Evolutionary conservation across 306 rosid genomes (phyloP).

Genomic region (Hippophae gyantsensis): DNA sequence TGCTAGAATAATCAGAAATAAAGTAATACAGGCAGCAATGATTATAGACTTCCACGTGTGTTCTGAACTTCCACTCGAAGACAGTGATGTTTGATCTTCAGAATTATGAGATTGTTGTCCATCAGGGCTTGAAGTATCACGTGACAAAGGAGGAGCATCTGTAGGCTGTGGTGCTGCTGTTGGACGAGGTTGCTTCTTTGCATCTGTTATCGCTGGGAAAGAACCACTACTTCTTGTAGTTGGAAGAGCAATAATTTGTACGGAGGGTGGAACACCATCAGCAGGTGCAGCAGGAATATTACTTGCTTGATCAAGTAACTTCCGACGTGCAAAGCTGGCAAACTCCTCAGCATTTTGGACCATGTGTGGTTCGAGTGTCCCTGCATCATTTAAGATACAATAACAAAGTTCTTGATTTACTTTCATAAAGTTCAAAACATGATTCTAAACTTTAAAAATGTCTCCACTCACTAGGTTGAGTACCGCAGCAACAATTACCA

Average conservation of each 20-base stretch:
- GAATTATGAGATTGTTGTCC: constrained; percentile 7
- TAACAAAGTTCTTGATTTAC: neutral
- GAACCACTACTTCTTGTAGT: constrained; percentile 58
- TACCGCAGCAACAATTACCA: constrained; percentile 23
- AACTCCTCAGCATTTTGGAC: constrained; percentile 15
- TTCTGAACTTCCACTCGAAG: constrained; percentile 18
- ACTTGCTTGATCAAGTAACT: constrained; percentile 49
- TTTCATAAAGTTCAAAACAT: no score
- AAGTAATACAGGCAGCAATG: constrained; percentile 23
- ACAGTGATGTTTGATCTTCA: constrained; percentile 15
- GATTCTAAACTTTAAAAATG: no score
- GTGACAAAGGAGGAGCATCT: constrained; percentile 4
- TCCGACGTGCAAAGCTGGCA: constrained; percentile 40
- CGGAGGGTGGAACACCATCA: constrained; percentile 18
- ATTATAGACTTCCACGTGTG: constrained; percentile 40
- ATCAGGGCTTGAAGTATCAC: constrained; percentile 13
- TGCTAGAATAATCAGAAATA: constrained; percentile 34
- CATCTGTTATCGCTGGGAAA: constrained; percentile 50
- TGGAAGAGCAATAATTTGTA: constrained; percentile 37
- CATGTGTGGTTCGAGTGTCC: constrained; percentile 25
- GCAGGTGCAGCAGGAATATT: constrained; percentile 67
- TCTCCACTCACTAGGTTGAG: constrained; percentile 43
- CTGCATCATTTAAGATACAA: constrained; percentile 27
- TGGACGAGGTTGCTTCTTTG: constrained; percentile 21
- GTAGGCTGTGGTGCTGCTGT: constrained; percentile 18